Evolutionary conservation across 352 stramenopile species (phyloP), one percentile per base, ranked within the genome.

Genomic region (Pseudoperonospora humuli): DNA sequence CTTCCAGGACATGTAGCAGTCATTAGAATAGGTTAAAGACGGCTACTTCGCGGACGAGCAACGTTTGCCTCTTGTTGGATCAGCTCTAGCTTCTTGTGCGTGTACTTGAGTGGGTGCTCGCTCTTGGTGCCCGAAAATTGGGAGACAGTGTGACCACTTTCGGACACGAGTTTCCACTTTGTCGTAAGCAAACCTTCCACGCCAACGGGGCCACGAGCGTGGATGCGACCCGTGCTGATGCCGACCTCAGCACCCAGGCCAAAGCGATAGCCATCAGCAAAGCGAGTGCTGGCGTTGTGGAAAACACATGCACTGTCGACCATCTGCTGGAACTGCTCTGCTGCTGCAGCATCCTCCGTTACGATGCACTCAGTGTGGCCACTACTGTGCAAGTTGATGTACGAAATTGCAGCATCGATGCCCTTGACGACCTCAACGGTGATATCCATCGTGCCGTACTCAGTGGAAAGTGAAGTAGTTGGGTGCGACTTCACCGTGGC

Each of bases 361-460:
- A 99, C 83, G 56, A 99, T 98, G 23, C 72, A 73, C 56, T 99
- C 96, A 7, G 96, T 99, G 72, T 99, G 96, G n/a, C 86, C 85
- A 55, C 83, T 97, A 50, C 91, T 96, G 67, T 97, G 84, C 20
- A 74, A 68, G 67, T 98, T 96, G 56, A 99, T 98, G 71, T 97
- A 95, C 48, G 85, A 64, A 46, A 98, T 86, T 1, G 96, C 95
- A 26, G 82, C 88, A 31, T 95, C 72, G 10, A 97, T 50, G 5
- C 80, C 62, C 8, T 48, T 42, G 2, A 98, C 93, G 9, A 98
- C 84, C 55, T 98, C 95, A 17, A 98, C 82, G 46, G 93, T 86
- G 27, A 97, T 82, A 17, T 90, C 86, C 53, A 96, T 83, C 45
- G 90, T 86, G 34, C 95, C 94, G 62, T 98, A 99, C 71, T 99